Conservation (phyloP, 192 early-diverging fungal species). For the Coemansia sp. region DNA sequence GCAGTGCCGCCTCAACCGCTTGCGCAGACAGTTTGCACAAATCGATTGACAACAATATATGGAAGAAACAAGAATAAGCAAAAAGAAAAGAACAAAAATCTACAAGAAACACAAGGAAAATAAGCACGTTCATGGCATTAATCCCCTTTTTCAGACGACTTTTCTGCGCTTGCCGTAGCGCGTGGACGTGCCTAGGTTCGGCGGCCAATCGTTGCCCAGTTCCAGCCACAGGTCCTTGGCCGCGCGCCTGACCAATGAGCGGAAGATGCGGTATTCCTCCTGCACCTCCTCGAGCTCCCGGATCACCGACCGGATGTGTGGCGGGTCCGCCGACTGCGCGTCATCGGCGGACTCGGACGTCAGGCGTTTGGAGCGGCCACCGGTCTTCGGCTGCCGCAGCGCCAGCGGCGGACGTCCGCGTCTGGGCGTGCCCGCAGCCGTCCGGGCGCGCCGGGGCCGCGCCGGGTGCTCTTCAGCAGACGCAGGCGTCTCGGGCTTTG, state of each 20-base stretch:
- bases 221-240: conserved; percentile 45
- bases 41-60: too few relatives aligned
- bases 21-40: too few relatives aligned
- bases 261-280: conserved; percentile 32
- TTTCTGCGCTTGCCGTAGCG: conserved; percentile 46
- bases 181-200: conserved; percentile 21
- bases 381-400: background rate
- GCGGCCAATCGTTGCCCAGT: conserved; percentile 49
- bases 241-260: conserved; percentile 19
- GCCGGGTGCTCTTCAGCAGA: background rate
- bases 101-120: too few relatives aligned
- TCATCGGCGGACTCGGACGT: background rate
- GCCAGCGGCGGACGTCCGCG: conserved; percentile 1
- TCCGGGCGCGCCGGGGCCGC: background rate
- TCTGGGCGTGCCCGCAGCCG: background rate
- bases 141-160: conserved; percentile 4
- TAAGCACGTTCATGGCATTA: too few relatives aligned
- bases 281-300: conserved; percentile 37
- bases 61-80: too few relatives aligned
- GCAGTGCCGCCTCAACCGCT: too few relatives aligned
- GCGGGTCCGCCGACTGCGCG: background rate
- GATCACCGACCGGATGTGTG: conserved; percentile 4
- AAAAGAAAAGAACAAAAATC: too few relatives aligned
- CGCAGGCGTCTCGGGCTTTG: too few relatives aligned
- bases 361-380: background rate